A percentile compares a stretch with the other conserved stretches of the same genome.
phyloP scores from a whole-genome alignment of 805 yeast genomes.

The Saccharomyces paradoxus region DNA sequence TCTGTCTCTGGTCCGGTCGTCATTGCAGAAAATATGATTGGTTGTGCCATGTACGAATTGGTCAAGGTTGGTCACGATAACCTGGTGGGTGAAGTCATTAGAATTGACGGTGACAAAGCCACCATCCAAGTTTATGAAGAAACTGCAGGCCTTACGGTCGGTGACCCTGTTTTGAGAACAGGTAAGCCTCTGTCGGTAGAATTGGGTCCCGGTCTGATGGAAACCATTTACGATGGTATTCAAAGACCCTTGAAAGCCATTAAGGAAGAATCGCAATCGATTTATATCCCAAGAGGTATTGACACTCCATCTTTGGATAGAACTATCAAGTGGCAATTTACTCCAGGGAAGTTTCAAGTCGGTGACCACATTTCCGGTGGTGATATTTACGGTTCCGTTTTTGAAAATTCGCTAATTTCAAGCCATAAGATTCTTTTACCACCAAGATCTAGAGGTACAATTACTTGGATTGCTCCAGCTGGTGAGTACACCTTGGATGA shows the following conservation, averaged over 20 bases:
- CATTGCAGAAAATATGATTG: constrained; percentile 97
- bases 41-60: constrained; percentile 98
- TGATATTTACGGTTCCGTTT: constrained; percentile 89
- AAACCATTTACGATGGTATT: constrained; percentile 97
- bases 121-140: constrained; percentile 99
- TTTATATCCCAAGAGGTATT: constrained; percentile 97
- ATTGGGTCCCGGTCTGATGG: constrained; percentile 98
- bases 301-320: constrained; percentile 94
- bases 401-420: constrained; percentile 83
- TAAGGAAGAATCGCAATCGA: constrained; percentile 77
- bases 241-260: constrained; percentile 97
- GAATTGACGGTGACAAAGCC: constrained; percentile 94
- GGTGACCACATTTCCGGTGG: constrained; percentile 99
- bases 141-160: constrained; percentile 98
- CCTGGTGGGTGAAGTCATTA: constrained; percentile 96
- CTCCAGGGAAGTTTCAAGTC: constrained; percentile 61
- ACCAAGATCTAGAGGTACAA: constrained; percentile 97
- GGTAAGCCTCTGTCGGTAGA: constrained; percentile 99
- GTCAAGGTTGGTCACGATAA: constrained; percentile 96
- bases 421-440: constrained; percentile 94
- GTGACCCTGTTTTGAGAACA: constrained; percentile 96
- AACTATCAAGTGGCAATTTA: constrained; percentile 73
- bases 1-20: constrained; percentile 98
- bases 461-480: constrained; percentile 77
- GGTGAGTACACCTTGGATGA: constrained; percentile 92